Base-by-base conservation (phyloP, 1,284 basidiomycete genomes). In the Coriolopsis trogii region DNA sequence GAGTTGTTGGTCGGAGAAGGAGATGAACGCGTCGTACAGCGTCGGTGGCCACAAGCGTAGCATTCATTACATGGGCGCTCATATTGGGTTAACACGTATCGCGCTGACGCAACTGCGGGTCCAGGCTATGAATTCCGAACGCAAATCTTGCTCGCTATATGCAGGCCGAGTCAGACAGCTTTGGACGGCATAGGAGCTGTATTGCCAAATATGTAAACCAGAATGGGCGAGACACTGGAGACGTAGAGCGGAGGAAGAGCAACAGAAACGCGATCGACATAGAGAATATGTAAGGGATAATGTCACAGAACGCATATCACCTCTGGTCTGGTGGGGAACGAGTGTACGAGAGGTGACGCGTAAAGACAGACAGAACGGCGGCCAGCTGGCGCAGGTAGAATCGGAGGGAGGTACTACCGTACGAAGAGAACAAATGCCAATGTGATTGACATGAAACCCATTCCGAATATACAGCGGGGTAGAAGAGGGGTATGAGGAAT, bases 361-460 rank as follows among this genome's bases (percentile, higher is more conserved):
- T 82, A 86, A 84, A 53, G 82, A 87, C 77, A 64, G 82, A 81
- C 80, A 80, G 75, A 64, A 69, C 37, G 69, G 77, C 77, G 72
- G 42, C 48, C 49, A 25, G 29, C 18, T 20, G 54, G 39, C 50
- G 44, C 58, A 44, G 48, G 56, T 61, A 58, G 57, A 55, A 54
- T 43, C 53, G 55, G 55, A 36, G 43, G 52, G 46, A 60, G 54
- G 46, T 65, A 66, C 72, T 73, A 59, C 59, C 65, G 77, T 77
- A 75, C 69, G 68, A 62, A 63, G 59, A 63, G 54, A 56, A 60
- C 53, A 57, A 36, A 60, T 53, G 51, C 57, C 46, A 49, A 63
- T 60, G 55, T 59, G 55, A 43, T 46, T 47, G 50, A 46, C 54
- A 28, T 42, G 30, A 39, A 46, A 51, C 46, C 51, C 52, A 46